Evolutionary conservation across 2,329 filamentous ascomycete genomes (phyloP).

Genomic region (Ophiostoma himal-ulmi): DNA sequence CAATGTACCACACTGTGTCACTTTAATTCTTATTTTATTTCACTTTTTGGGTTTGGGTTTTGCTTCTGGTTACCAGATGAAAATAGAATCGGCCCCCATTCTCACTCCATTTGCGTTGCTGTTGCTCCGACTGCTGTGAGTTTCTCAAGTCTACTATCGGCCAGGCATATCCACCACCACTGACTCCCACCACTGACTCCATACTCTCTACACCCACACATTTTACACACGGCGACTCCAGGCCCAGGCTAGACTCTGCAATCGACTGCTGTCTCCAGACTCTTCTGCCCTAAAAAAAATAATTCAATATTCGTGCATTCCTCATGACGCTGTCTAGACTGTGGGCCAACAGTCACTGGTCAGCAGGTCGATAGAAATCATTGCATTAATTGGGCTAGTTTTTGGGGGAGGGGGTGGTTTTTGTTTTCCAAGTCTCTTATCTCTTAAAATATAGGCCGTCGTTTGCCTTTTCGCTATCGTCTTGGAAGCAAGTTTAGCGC

Average conservation of each 20-base stretch:
- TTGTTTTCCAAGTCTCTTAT: background rate
- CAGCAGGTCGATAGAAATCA: background rate
- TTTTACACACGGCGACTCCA: background rate
- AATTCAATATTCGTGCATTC: conserved; percentile 2
- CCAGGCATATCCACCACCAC: background rate
- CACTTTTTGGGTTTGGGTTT: background rate
- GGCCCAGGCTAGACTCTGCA: background rate
- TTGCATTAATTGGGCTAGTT: no score
- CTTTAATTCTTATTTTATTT: background rate
- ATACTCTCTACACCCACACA: background rate
- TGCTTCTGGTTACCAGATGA: background rate
- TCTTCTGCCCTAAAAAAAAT: background rate
- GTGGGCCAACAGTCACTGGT: background rate
- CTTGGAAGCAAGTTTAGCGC: background rate
- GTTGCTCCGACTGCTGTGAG: background rate
- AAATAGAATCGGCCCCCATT: background rate
- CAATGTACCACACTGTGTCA: background rate
- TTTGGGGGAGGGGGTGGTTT: no score
- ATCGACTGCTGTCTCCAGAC: background rate
- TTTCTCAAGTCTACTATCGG: background rate
- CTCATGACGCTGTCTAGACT: background rate
- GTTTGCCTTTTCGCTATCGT: background rate
- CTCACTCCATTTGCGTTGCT: background rate
- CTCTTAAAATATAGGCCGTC: background rate
- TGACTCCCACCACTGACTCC: background rate